Evolutionary conservation across 2,329 filamentous ascomycete genomes (phyloP).

Genomic region (Fusarium devonianum): DNA sequence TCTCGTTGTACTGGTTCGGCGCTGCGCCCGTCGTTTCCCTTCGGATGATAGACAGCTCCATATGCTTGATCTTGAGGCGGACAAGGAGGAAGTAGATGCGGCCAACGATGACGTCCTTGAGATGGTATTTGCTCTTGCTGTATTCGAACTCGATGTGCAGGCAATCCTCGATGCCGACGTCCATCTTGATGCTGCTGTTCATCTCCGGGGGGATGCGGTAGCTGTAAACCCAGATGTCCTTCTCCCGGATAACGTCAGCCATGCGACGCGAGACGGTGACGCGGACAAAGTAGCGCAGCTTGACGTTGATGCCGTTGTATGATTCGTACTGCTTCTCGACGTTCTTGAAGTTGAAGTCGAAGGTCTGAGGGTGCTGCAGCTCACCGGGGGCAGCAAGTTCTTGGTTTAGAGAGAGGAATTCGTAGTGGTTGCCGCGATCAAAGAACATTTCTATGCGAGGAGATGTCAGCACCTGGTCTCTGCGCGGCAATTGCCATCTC

Average conservation of each 20-base stretch:
- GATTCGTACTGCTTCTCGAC: constrained; percentile 99
- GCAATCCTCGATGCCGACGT: constrained; percentile 98
- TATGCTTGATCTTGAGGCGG: constrained; percentile 98
- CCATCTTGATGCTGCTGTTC: constrained; percentile 99
- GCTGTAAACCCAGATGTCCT: constrained; percentile 99
- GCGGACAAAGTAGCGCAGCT: constrained; percentile 96
- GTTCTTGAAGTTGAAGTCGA: constrained; percentile 99
- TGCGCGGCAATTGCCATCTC: too few relatives aligned
- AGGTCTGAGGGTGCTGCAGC: constrained; percentile 97
- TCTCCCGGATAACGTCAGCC: constrained; percentile 97
- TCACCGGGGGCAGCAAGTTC: constrained; percentile 96
- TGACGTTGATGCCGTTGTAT: constrained; percentile 99
- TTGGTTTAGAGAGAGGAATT: constrained; percentile 96
- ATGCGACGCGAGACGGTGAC: constrained; percentile 96
- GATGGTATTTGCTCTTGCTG: constrained; percentile 98
- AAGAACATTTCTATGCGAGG: constrained; percentile 92
- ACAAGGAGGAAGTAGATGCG: constrained; percentile 98
- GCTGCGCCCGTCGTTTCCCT: constrained; percentile 95
- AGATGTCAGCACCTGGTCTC: constrained; percentile 3
- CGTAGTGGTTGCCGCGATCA: constrained; percentile 98
- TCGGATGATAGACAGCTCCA: constrained; percentile 98
- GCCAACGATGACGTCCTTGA: constrained; percentile 98
- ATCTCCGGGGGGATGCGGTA: constrained; percentile 98
- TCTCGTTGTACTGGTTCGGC: constrained; percentile 99
- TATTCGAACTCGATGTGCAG: constrained; percentile 99